Conservation (phyloP, 345 rosid species). For the Boechera stricta region DNA sequence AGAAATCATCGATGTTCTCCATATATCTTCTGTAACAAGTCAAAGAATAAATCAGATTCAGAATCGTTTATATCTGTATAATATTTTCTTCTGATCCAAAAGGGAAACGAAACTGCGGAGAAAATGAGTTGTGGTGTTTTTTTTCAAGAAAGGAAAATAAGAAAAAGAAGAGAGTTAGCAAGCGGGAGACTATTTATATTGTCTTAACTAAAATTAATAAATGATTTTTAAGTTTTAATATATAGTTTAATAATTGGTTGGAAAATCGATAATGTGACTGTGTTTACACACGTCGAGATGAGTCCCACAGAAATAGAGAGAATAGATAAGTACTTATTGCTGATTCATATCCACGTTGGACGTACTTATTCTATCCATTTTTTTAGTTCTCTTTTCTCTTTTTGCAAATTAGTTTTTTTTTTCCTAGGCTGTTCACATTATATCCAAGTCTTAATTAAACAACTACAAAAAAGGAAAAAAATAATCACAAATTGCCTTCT, state of each 20-base stretch:
- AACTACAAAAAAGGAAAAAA: not conserved
- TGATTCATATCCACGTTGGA: conserved; percentile 45
- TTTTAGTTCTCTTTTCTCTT: not conserved
- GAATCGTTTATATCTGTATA: too few relatives aligned
- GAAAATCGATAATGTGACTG: conserved; percentile 11
- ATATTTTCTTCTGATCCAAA: not conserved
- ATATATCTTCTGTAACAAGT: conserved; percentile 37
- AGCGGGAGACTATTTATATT: too few relatives aligned
- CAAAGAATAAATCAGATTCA: not conserved
- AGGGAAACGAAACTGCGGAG: not conserved
- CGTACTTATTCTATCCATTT: conserved; percentile 28
- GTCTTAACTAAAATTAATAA: too few relatives aligned
- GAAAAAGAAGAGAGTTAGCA: too few relatives aligned
- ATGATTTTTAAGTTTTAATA: too few relatives aligned
- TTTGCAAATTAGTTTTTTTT: not conserved
- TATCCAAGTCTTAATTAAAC: conserved; percentile 10
- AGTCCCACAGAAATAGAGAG: conserved; percentile 17
- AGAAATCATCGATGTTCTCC: conserved; percentile 24
- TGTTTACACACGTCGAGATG: conserved; percentile 31
- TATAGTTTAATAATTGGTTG: too few relatives aligned
- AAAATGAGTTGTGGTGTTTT: not conserved
- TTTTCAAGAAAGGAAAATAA: too few relatives aligned
- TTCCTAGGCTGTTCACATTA: not conserved
- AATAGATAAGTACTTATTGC: conserved; percentile 27
- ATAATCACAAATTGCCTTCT: not conserved